These are phyloP conservation scores for Phytopythium delawarense DNA, from an alignment of 352 stramenopile species.

Conservation along the genomic window DNA sequence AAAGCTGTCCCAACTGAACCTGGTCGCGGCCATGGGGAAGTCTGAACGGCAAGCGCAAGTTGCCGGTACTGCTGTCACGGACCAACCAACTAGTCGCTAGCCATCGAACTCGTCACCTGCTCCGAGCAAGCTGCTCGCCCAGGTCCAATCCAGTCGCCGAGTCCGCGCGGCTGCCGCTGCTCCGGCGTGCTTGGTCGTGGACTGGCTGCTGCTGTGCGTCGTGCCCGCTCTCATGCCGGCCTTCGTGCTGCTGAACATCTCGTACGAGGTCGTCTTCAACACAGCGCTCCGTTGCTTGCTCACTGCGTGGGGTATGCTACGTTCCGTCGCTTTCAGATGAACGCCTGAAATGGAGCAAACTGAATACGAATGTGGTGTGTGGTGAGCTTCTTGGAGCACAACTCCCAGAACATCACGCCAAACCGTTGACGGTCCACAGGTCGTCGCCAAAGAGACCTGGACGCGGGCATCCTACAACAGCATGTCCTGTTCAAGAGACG, in stretches of 20 bases:
- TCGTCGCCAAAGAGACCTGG: too few relatives aligned
- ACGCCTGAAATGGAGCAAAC: too few relatives aligned
- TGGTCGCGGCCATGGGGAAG: constrained; percentile 50
- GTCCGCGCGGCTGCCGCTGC: background rate
- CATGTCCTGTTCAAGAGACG: too few relatives aligned
- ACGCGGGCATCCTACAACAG: too few relatives aligned
- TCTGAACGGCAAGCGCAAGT: constrained; percentile 49
- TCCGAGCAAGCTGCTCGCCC: constrained; percentile 14
- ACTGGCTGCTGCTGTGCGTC: constrained; percentile 49
- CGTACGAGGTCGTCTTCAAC: constrained; percentile 84
- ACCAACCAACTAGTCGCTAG: constrained; percentile 43
- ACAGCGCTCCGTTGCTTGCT: constrained; percentile 49
- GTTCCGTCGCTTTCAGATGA: too few relatives aligned
- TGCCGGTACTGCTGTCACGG: constrained; percentile 38
- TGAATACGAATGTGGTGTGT: too few relatives aligned
- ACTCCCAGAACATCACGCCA: too few relatives aligned
- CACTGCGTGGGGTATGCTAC: constrained; percentile 44
- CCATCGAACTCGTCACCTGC: constrained; percentile 31
- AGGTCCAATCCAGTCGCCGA: background rate
- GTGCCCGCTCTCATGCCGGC: constrained; percentile 52
- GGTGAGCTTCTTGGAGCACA: too few relatives aligned
- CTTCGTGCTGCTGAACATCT: constrained; percentile 75
- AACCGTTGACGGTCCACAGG: too few relatives aligned
- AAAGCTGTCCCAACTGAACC: constrained; percentile 27
- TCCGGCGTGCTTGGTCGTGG: constrained; percentile 5